These are phyloP conservation scores for Drechslerella stenobrocha DNA, from an alignment of 2,329 filamentous ascomycete genomes.

Conservation along the genomic window DNA sequence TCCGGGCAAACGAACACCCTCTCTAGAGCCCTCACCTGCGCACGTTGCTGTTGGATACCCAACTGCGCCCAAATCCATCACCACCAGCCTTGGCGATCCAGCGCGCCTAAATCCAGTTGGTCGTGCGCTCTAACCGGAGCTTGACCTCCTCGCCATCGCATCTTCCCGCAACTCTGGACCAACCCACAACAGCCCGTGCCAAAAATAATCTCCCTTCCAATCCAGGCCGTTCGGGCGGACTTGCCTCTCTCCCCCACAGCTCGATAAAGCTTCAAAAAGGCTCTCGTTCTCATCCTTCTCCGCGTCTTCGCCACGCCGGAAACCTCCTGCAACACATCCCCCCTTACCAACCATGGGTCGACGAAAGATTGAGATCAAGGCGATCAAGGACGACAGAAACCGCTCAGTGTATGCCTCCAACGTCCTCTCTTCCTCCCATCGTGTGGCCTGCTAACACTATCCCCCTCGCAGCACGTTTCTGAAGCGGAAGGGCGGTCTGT, in stretches of 20 bases:
- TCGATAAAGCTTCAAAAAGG: too few relatives aligned
- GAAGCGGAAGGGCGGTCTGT: constrained; percentile 96
- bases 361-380: constrained; percentile 99
- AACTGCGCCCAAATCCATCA: too few relatives aligned
- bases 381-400: constrained; percentile 97
- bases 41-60: constrained; percentile 3
- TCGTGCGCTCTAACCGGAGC: not conserved
- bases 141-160: too few relatives aligned
- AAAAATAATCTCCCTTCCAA: not conserved
- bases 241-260: too few relatives aligned
- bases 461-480: constrained; percentile 75
- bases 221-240: too few relatives aligned
- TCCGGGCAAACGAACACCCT: too few relatives aligned
- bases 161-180: too few relatives aligned
- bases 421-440: not conserved
- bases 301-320: not conserved
- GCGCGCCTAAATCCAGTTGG: not conserved
- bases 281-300: too few relatives aligned
- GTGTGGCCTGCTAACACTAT: constrained; percentile 16
- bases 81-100: not conserved
- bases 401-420: constrained; percentile 87
- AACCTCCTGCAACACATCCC: not conserved
- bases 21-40: too few relatives aligned
- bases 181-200: too few relatives aligned
- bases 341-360: constrained; percentile 71